Evolutionary conservation across 441 rosid genomes (phyloP).

Genomic region (Breynia disticha): DNA sequence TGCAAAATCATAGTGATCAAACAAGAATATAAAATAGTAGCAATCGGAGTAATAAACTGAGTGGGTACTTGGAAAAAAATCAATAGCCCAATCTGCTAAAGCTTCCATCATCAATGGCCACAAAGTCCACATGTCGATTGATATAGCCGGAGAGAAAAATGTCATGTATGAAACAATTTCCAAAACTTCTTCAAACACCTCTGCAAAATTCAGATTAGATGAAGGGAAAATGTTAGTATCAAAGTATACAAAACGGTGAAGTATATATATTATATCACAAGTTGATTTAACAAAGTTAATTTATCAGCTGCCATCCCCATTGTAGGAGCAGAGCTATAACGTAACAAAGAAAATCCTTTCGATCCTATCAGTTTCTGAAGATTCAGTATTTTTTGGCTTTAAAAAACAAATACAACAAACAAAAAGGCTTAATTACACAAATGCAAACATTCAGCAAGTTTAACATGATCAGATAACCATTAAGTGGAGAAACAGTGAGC

Average conservation of each 20-base stretch:
- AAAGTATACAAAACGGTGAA: background rate
- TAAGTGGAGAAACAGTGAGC: background rate
- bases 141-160: constrained; percentile 88
- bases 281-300: too few species aligned
- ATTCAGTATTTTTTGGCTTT: too few species aligned
- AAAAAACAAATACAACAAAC: too few species aligned
- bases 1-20: background rate
- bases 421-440: constrained; percentile 3
- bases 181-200: constrained; percentile 97
- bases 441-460: constrained; percentile 7
- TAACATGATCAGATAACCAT: too few species aligned
- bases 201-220: constrained; percentile 31
- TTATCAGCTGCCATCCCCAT: too few species aligned
- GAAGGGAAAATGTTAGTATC: background rate
- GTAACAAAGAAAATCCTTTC: too few species aligned
- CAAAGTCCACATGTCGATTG: constrained; percentile 93
- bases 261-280: too few species aligned
- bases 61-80: constrained; percentile 84
- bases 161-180: constrained; percentile 95
- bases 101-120: constrained; percentile 97
- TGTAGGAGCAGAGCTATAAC: too few species aligned
- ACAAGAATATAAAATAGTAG: background rate
- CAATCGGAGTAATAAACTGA: background rate
- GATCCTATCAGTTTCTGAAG: too few species aligned
- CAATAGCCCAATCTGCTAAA: constrained; percentile 93